Evolutionary conservation across 1,139 yeast species (phyloP).

Genomic region (Schizosaccharomyces versatilis): DNA sequence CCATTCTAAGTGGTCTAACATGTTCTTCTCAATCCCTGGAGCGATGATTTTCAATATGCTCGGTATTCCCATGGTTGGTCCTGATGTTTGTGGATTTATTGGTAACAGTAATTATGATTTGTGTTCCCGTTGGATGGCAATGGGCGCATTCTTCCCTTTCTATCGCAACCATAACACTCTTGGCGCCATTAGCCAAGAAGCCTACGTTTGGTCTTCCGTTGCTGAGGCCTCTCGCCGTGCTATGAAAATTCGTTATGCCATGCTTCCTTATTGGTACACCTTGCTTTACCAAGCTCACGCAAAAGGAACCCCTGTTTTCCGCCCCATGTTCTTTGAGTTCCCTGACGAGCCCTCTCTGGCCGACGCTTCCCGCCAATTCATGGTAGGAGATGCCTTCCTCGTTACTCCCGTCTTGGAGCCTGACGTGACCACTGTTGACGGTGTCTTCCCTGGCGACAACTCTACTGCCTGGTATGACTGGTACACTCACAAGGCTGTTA

Average conservation of each 20-base stretch:
- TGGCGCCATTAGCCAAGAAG: constrained; percentile 75
- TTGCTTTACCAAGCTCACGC: constrained; percentile 40
- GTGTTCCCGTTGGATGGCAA: constrained; percentile 76
- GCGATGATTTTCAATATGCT: constrained; percentile 52
- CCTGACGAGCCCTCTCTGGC: constrained; percentile 31
- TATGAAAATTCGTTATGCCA: constrained; percentile 43
- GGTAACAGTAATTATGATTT: constrained; percentile 67
- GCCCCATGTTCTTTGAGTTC: constrained; percentile 47
- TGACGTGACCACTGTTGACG: constrained; percentile 23
- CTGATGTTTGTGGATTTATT: constrained; percentile 89
- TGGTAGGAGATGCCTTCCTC: constrained; percentile 41
- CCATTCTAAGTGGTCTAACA: constrained; percentile 71
- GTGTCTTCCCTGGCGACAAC: constrained; percentile 39
- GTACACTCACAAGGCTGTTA: constrained; percentile 19
- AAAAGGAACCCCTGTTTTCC: constrained; percentile 43
- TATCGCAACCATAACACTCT: constrained; percentile 90
- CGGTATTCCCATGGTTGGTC: constrained; percentile 84
- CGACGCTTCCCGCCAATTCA: constrained; percentile 60
- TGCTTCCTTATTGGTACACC: constrained; percentile 61
- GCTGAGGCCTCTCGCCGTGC: constrained; percentile 59
- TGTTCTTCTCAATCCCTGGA: constrained; percentile 67
- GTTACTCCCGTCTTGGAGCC: constrained; percentile 60
- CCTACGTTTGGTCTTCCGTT: constrained; percentile 38
- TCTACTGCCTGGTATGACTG: constrained; percentile 21
- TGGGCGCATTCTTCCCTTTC: constrained; percentile 86